Conservation (phyloP, 495 filamentous ascomycete species). For the Talaromyces trachyspermus region DNA sequence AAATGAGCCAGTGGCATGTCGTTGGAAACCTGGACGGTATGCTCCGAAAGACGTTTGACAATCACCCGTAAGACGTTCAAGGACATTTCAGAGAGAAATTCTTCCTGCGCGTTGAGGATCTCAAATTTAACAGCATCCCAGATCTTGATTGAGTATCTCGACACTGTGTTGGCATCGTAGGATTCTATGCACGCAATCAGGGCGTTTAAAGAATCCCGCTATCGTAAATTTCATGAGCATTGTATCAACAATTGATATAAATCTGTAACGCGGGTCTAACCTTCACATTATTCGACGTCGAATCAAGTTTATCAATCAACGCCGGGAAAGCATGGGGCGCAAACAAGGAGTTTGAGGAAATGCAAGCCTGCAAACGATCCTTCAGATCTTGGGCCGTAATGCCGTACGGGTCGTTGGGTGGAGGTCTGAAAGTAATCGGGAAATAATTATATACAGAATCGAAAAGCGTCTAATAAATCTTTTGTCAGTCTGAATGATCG, state of each 20-base stretch:
- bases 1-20: conserved; percentile 52
- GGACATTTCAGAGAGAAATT: conserved; percentile 58
- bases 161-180: conserved; percentile 57
- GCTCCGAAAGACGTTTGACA: conserved; percentile 49
- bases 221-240: conserved; percentile 21
- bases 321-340: conserved; percentile 63
- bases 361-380: conserved; percentile 59
- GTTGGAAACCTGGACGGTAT: conserved; percentile 37
- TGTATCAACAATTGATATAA: not conserved
- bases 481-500: no score
- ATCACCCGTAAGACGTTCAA: conserved; percentile 48
- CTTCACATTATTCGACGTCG: conserved; percentile 67
- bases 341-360: conserved; percentile 60
- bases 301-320: conserved; percentile 69
- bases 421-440: conserved; percentile 69
- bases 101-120: conserved; percentile 66
- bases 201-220: conserved; percentile 66
- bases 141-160: conserved; percentile 58
- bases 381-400: conserved; percentile 72
- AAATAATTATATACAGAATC: conserved; percentile 75
- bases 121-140: conserved; percentile 75
- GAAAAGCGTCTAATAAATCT: conserved; percentile 57
- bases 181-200: conserved; percentile 52
- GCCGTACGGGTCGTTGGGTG: conserved; percentile 66
- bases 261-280: conserved; percentile 22